A percentile compares a stretch with the other conserved stretches of the same genome.
These are phyloP conservation scores for Porphyrellus cyaneotinctus DNA, from an alignment of 768 basidiomycete species.

Conservation along the genomic window DNA sequence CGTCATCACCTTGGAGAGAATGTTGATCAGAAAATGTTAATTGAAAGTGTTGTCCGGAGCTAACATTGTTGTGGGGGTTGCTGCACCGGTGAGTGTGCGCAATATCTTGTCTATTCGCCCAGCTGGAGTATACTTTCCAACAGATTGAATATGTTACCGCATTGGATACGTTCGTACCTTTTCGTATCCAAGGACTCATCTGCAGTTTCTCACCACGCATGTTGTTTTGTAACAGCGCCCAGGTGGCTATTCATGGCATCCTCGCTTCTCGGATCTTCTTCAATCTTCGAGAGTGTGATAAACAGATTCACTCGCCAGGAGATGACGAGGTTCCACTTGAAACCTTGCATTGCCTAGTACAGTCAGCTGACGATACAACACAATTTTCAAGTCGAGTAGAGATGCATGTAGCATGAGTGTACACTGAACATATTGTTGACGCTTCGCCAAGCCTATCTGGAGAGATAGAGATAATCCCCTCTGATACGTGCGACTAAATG, in stretches of 20 bases:
- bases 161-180: slow-evolving; percentile 21
- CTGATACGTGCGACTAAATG: no score
- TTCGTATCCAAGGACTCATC: not conserved
- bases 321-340: slow-evolving; percentile 1
- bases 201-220: slow-evolving; percentile 1
- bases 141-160: slow-evolving; percentile 14
- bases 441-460: no score
- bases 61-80: slow-evolving; percentile 13
- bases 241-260: slow-evolving; percentile 26
- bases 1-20: not conserved
- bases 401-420: not conserved
- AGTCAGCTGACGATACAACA: not conserved
- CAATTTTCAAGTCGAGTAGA: not conserved
- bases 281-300: slow-evolving; percentile 22
- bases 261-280: slow-evolving; percentile 29
- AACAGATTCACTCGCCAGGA: not conserved
- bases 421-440: no score
- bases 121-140: not conserved
- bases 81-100: slow-evolving; percentile 18
- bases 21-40: not conserved
- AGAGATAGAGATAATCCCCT: no score
- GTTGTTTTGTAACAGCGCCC: slow-evolving; percentile 15
- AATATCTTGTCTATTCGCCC: not conserved
- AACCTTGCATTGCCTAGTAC: not conserved
- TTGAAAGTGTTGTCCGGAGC: slow-evolving; percentile 12